phyloP scores from a whole-genome alignment of 306 rosid species.

The Prunus armeniaca region DNA sequence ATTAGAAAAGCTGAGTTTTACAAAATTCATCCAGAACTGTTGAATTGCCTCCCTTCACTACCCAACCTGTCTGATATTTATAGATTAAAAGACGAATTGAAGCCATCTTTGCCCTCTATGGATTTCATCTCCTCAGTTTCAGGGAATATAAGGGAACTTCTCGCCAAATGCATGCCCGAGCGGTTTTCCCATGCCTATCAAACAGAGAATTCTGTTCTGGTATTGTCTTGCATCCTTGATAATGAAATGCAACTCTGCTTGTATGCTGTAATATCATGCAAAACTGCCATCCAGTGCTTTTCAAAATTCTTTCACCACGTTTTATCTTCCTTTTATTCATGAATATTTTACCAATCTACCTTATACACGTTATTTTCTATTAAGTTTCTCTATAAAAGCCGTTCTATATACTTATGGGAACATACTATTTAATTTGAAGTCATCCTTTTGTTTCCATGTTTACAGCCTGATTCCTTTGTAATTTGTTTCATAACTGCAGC shows the following conservation, averaged over 20 bases:
- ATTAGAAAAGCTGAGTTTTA: slow-evolving; percentile 38
- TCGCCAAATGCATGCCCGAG: slow-evolving; percentile 43
- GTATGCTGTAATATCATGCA: not conserved
- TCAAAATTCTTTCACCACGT: not conserved
- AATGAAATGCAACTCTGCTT: not conserved
- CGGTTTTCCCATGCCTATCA: slow-evolving; percentile 21
- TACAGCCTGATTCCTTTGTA: slow-evolving; percentile 1
- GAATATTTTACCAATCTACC: not conserved
- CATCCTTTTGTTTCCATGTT: not conserved
- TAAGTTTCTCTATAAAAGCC: not conserved
- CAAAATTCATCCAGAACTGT: slow-evolving; percentile 41
- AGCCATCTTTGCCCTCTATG: slow-evolving; percentile 32
- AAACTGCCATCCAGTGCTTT: not conserved
- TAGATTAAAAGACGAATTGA: slow-evolving; percentile 22
- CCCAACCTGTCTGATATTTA: slow-evolving; percentile 38
- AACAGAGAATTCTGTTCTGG: slow-evolving; percentile 5
- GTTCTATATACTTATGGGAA: not conserved
- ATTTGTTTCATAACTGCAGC: slow-evolving; percentile 26
- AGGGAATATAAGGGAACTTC: slow-evolving; percentile 38
- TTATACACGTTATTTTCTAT: not conserved
- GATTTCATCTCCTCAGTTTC: slow-evolving; percentile 40
- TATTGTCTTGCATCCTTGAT: slow-evolving; percentile 19
- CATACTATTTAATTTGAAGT: not conserved
- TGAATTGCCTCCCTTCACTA: slow-evolving; percentile 45
- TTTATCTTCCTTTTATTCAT: not conserved